A percentile compares a stretch with the other conserved stretches of the same genome.
These are phyloP conservation scores for Solanum sitiens DNA, from an alignment of 257 asterid species.

Conservation along the genomic window DNA sequence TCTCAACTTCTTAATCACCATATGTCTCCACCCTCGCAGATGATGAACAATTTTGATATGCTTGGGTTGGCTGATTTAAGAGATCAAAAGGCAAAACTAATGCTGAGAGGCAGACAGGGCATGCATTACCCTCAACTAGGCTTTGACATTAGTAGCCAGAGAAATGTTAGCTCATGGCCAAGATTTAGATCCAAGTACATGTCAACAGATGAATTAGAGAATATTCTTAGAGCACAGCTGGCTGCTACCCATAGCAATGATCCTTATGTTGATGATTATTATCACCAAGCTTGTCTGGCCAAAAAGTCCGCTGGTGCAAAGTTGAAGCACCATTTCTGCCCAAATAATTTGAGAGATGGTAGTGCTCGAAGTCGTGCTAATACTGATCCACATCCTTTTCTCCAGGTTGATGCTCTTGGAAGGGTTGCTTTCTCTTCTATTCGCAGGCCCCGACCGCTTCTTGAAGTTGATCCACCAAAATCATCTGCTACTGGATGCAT, in stretches of 20 bases:
- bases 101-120: slow-evolving; percentile 49
- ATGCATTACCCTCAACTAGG: slow-evolving; percentile 45
- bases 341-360: slow-evolving; percentile 50
- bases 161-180: slow-evolving; percentile 50
- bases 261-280: slow-evolving; percentile 88
- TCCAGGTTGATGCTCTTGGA: slow-evolving; percentile 94
- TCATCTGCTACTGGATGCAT: slow-evolving; percentile 29
- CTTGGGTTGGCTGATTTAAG: slow-evolving; percentile 59
- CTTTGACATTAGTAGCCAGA: slow-evolving; percentile 33
- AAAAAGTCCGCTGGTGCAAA: slow-evolving; percentile 59
- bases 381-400: slow-evolving; percentile 78
- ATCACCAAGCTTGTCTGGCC: slow-evolving; percentile 85
- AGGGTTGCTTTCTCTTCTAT: slow-evolving; percentile 79
- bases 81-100: slow-evolving; percentile 54
- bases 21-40: slow-evolving; percentile 46
- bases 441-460: slow-evolving; percentile 93
- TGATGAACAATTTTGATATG: slow-evolving; percentile 51
- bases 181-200: slow-evolving; percentile 72
- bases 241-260: slow-evolving; percentile 89
- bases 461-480: slow-evolving; percentile 72
- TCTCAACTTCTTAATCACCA: slow-evolving; percentile 46
- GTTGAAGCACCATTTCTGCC: slow-evolving; percentile 86
- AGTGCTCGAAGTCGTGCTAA: slow-evolving; percentile 50
- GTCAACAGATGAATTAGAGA: slow-evolving; percentile 79
- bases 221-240: slow-evolving; percentile 72